phyloP scores from a whole-genome alignment of 1,139 yeast genomes.

The Pichia sp. region DNA sequence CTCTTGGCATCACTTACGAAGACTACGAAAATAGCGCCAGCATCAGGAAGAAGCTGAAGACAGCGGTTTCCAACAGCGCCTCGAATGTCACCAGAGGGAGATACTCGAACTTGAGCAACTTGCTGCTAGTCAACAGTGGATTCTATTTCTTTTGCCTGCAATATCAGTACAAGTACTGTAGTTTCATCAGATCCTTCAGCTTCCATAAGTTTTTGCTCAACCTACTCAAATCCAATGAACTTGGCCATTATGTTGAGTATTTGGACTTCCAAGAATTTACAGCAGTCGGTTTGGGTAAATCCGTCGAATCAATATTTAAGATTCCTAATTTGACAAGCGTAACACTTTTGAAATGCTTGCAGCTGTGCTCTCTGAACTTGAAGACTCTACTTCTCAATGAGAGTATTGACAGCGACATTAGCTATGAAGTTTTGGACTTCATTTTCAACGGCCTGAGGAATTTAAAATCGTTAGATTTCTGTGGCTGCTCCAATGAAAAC shows the following conservation, averaged over 20 bases:
- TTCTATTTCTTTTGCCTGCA: constrained; percentile 27
- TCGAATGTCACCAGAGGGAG: constrained; percentile 24
- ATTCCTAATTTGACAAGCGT: constrained; percentile 82
- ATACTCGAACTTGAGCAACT: constrained; percentile 17
- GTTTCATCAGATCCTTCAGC: constrained; percentile 76
- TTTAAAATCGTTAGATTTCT: constrained; percentile 74
- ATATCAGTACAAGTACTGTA: constrained; percentile 59
- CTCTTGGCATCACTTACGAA: neutral
- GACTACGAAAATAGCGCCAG: neutral
- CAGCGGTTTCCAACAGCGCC: constrained; percentile 24
- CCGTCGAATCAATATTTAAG: constrained; percentile 84
- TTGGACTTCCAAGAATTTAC: constrained; percentile 88
- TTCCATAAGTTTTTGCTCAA: constrained; percentile 68
- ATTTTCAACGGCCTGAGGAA: constrained; percentile 57
- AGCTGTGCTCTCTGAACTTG: constrained; percentile 55
- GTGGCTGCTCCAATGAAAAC: constrained; percentile 72
- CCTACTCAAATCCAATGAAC: constrained; percentile 38
- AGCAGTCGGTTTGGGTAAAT: constrained; percentile 83
- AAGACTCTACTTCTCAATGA: constrained; percentile 80
- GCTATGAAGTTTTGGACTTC: constrained; percentile 51
- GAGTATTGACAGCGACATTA: constrained; percentile 81
- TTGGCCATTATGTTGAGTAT: constrained; percentile 67
- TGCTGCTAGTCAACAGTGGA: constrained; percentile 17
- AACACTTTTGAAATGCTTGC: constrained; percentile 62
- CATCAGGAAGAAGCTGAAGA: neutral